Evolutionary conservation across 2,329 filamentous ascomycete species (phyloP), one percentile per base, ranked within the genome.

Genomic region (Drechmeria coniospora): DNA sequence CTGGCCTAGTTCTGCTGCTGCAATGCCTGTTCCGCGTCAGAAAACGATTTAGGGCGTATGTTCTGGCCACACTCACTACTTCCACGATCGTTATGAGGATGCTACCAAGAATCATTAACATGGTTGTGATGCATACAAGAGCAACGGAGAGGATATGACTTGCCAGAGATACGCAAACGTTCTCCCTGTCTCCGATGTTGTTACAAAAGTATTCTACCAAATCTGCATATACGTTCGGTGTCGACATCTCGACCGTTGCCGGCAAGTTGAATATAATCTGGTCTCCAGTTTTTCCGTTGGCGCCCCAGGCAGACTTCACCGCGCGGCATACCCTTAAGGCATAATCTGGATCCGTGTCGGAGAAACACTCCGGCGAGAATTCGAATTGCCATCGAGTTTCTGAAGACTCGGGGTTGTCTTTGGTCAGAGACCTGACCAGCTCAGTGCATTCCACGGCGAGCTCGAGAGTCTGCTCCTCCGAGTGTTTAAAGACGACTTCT

Each of bases 201-300:
- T 65, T 71, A 61, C 83, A 92, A 56, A 98, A 98, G 58, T 82
- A 92, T 52, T 98, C 90, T 36, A 98, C 81, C 58, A 92, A 79
- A 48, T 98, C 90, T 27, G 90, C 90, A 50, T 90, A 98, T 26
- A 94, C 70, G 50, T 98, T 98, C 19, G 86, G 86, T 1, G 90
- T 94, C 1, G 82, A 60, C 74, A 94, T 76, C 58, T 98, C 90
- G 20, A 95, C 87, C 0, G 90, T 98, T 2, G 90, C 87, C 1
- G 90, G 87, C 28, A 98, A 66, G 59, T 95, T 95, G 66, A 98
- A 90, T 49, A 98, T 92, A 53, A 98, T 82, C 26, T 78, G 81
- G 42, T 74, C 76, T n/a, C n/a, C n/a, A n/a, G n/a, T n/a, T 51
- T 82, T 72, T 21, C 63, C 72, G 1, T 70, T 73, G 1, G 90